These are phyloP conservation scores for Cryptococcus neoformans DNA, from an alignment of 1,284 basidiomycete species.

Conservation along the genomic window DNA sequence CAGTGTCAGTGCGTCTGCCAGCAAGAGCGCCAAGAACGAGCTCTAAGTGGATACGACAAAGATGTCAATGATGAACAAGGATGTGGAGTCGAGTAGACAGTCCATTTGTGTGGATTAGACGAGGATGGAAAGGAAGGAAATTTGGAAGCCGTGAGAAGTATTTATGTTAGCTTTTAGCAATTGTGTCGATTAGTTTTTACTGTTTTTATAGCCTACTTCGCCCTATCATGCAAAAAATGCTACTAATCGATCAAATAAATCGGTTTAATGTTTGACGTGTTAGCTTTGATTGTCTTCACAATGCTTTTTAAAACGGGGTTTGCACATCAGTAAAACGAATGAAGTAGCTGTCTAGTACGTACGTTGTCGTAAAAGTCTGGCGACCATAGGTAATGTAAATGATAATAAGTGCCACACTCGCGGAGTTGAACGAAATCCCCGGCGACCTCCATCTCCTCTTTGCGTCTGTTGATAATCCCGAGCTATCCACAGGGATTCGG, in stretches of 20 bases:
- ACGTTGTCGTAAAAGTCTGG: too few relatives aligned
- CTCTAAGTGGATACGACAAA: constrained; percentile 15
- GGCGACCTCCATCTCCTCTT: not conserved
- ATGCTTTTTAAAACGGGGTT: too few relatives aligned
- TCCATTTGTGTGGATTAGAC: too few relatives aligned
- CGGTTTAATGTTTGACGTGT: too few relatives aligned
- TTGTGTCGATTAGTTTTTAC: not conserved
- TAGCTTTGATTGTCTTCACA: too few relatives aligned
- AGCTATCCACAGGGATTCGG: not conserved
- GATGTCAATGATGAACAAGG: not conserved
- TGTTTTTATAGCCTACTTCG: not conserved
- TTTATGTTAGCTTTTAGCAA: not conserved
- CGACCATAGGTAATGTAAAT: not conserved
- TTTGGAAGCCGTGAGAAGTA: not conserved
- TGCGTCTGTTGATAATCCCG: not conserved
- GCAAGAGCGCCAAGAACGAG: constrained; percentile 33
- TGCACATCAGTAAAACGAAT: too few relatives aligned
- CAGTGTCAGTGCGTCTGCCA: constrained; percentile 32
- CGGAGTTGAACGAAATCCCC: not conserved
- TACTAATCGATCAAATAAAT: not conserved
- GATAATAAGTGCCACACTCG: constrained; percentile 3
- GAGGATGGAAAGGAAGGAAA: not conserved
- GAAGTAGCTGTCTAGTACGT: too few relatives aligned
- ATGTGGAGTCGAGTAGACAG: not conserved
- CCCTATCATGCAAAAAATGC: not conserved